Conservation (phyloP, 2,329 filamentous ascomycete genomes). For the Didymella segeticola region DNA sequence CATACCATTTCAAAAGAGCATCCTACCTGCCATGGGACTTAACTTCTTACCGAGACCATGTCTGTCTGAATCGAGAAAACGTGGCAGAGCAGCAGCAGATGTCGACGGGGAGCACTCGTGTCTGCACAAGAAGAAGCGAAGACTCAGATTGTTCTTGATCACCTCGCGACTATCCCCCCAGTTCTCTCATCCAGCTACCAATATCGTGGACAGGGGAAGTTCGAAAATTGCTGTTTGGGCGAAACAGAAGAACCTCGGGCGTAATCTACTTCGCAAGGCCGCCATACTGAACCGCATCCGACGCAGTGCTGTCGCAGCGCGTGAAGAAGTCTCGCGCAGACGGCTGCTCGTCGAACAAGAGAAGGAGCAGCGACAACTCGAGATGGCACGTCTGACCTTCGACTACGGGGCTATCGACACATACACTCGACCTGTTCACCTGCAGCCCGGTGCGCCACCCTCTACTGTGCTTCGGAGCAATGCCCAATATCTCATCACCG, state of each 20-base stretch:
- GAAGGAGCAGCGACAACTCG: slow-evolving; percentile 40
- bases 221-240: slow-evolving; percentile 56
- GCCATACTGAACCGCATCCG: slow-evolving; percentile 70
- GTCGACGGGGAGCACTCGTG: slow-evolving; percentile 63
- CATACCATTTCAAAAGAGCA: slow-evolving; percentile 45
- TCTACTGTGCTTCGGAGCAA: slow-evolving; percentile 17
- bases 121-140: slow-evolving; percentile 68
- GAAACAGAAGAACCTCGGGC: slow-evolving; percentile 56
- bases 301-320: slow-evolving; percentile 44
- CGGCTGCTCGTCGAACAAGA: slow-evolving; percentile 38
- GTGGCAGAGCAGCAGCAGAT: slow-evolving; percentile 61
- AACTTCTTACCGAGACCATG: slow-evolving; percentile 41
- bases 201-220: slow-evolving; percentile 69
- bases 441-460: slow-evolving; percentile 20
- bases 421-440: slow-evolving; percentile 36
- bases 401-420: slow-evolving; percentile 42
- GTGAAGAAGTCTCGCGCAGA: slow-evolving; percentile 25
- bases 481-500: slow-evolving; percentile 26
- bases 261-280: slow-evolving; percentile 66
- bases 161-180: slow-evolving; percentile 74
- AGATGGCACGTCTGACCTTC: slow-evolving; percentile 41
- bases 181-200: slow-evolving; percentile 72
- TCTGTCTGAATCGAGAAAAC: slow-evolving; percentile 52
- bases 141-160: slow-evolving; percentile 66
- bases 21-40: slow-evolving; percentile 40